Conservation (phyloP, 2,329 filamentous ascomycete species). For the Fusarium sarcochroum region DNA sequence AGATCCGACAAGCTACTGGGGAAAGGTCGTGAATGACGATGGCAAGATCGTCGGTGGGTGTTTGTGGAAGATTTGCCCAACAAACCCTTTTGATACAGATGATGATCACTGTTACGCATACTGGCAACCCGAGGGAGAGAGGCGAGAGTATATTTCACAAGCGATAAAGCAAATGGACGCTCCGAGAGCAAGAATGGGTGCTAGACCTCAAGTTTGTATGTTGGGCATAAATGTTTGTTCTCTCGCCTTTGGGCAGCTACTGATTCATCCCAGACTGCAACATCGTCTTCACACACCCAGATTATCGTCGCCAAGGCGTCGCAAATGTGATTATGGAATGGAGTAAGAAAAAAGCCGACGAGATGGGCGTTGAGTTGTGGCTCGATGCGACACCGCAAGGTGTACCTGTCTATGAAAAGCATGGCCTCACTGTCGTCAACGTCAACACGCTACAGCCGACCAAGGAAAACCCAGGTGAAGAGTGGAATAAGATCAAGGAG, state of each 20-base stretch:
- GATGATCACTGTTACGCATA: constrained; percentile 27
- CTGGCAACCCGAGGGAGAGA: constrained; percentile 42
- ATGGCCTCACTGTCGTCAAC: constrained; percentile 39
- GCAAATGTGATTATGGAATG: constrained; percentile 40
- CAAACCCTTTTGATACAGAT: constrained; percentile 27
- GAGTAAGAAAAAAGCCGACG: constrained; percentile 44
- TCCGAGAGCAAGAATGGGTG: constrained; percentile 34
- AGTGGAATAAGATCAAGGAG: constrained; percentile 31
- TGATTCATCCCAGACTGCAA: constrained; percentile 28
- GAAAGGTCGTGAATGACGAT: constrained; percentile 33
- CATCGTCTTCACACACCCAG: constrained; percentile 43
- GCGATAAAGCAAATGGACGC: constrained; percentile 38
- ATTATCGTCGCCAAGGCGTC: constrained; percentile 41
- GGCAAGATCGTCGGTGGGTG: constrained; percentile 42
- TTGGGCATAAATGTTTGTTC: background rate
- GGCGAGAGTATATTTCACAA: constrained; percentile 33
- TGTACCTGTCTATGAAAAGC: constrained; percentile 41
- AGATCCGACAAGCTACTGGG: constrained; percentile 36
- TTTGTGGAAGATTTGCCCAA: constrained; percentile 37
- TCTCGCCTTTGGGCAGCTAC: background rate
- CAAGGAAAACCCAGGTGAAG: constrained; percentile 27
- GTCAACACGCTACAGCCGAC: constrained; percentile 22
- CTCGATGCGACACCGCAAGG: constrained; percentile 42
- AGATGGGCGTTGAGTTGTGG: constrained; percentile 46
- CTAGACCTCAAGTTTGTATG: constrained; percentile 43